Percentiles rank a stretch among this genome's conserved stretches.
Conservation (phyloP, 2,329 filamentous ascomycete species). For the Venturia carpophila region DNA sequence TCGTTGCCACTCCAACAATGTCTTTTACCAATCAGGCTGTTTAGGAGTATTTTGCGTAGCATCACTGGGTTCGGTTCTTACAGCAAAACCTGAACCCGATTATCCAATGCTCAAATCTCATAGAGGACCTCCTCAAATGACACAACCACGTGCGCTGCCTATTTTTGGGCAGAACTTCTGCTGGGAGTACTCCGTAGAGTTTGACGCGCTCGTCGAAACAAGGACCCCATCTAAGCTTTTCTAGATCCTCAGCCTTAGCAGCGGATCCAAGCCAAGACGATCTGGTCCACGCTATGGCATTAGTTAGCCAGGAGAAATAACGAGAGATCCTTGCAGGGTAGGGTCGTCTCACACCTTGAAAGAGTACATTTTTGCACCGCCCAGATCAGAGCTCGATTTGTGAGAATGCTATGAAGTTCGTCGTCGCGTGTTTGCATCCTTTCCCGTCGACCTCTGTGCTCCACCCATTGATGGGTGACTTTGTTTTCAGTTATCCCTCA, state of each 20-base stretch:
- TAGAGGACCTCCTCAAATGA: not conserved
- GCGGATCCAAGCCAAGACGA: not conserved
- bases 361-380: slow-evolving; percentile 6
- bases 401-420: not conserved
- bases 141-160: not conserved
- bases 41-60: not conserved
- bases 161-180: not conserved
- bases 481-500: not conserved
- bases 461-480: not conserved
- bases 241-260: not conserved
- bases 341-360: not conserved
- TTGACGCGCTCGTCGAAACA: not conserved
- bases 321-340: not conserved
- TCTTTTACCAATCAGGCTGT: not conserved
- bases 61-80: not conserved
- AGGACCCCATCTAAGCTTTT: not conserved
- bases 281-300: slow-evolving; percentile 4
- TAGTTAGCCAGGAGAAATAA: not conserved
- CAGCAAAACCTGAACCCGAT: not conserved
- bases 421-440: not conserved
- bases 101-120: not conserved
- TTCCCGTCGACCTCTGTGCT: not conserved
- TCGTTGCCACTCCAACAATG: not conserved
- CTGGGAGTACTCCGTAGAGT: not conserved
- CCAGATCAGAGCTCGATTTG: not conserved